Conservation (phyloP, 192 early-diverging fungal species). For the Phycomyces nitens region DNA sequence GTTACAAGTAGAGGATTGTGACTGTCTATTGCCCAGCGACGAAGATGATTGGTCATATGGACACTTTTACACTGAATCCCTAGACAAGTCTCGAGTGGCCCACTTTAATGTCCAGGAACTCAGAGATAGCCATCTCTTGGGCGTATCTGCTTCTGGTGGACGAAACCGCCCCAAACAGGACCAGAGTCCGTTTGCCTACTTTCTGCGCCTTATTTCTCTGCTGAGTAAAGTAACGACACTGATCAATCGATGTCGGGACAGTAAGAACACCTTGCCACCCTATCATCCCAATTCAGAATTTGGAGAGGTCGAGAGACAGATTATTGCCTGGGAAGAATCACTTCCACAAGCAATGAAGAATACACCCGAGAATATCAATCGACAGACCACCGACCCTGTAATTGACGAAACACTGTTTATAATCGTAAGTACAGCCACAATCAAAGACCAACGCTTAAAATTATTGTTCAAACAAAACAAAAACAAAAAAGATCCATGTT, state of each 20-base stretch:
- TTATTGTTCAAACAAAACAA: no score
- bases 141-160: neutral
- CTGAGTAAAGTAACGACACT: conserved; percentile 43
- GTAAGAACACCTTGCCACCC: conserved; percentile 28
- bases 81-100: conserved; percentile 2
- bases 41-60: conserved; percentile 45
- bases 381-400: conserved; percentile 22
- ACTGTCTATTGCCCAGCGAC: conserved; percentile 45
- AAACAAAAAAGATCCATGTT: conserved; percentile 42
- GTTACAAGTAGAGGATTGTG: conserved; percentile 47
- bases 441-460: no score
- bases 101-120: conserved; percentile 12
- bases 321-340: conserved; percentile 38
- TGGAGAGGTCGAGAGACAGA: conserved; percentile 31
- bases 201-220: conserved; percentile 39
- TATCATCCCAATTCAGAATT: conserved; percentile 46
- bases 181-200: conserved; percentile 22
- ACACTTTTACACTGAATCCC: conserved; percentile 23
- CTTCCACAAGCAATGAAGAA: conserved; percentile 33
- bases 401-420: conserved; percentile 20
- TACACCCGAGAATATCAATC: conserved; percentile 36
- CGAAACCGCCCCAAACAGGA: neutral
- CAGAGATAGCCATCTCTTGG: conserved; percentile 7
- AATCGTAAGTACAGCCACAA: conserved; percentile 15
- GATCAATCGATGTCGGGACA: conserved; percentile 41